Evolutionary conservation across 116 monocot species (phyloP).

Genomic region (Cymodocea nodosa): DNA sequence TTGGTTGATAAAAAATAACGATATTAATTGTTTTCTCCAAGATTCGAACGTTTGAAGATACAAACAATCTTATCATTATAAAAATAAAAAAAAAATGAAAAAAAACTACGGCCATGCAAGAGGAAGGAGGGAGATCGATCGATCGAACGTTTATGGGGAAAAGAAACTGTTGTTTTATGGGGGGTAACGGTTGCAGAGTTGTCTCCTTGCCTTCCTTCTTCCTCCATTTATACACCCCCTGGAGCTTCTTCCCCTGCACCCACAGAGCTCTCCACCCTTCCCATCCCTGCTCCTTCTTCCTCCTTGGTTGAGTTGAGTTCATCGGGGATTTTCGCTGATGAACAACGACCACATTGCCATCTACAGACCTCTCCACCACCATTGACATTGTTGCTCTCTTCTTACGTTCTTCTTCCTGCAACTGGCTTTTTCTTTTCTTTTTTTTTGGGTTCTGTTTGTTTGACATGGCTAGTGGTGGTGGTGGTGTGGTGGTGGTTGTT

Average conservation of each 20-base stretch:
- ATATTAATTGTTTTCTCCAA: too few species aligned
- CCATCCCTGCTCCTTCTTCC: neutral
- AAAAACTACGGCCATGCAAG: too few species aligned
- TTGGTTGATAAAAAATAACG: too few species aligned
- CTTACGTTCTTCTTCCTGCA: neutral
- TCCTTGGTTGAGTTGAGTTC: neutral
- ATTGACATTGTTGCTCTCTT: neutral
- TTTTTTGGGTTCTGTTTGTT: neutral
- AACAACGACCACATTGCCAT: neutral
- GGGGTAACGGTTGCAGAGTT: too few species aligned
- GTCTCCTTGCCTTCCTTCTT: conserved; percentile 1
- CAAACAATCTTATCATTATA: too few species aligned
- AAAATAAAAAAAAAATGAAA: too few species aligned
- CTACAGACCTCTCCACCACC: neutral
- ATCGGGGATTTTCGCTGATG: conserved; percentile 3
- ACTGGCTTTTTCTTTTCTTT: neutral
- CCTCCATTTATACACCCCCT: conserved; percentile 3
- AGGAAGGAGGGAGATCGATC: too few species aligned
- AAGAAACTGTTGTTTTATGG: too few species aligned
- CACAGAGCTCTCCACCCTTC: neutral
- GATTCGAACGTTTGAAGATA: too few species aligned
- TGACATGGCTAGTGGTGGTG: neutral
- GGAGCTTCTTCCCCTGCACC: neutral
- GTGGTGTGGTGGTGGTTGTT: neutral
- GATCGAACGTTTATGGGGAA: too few species aligned